These are phyloP conservation scores for Comarum palustre DNA, from an alignment of 306 rosid genomes.

Conservation along the genomic window DNA sequence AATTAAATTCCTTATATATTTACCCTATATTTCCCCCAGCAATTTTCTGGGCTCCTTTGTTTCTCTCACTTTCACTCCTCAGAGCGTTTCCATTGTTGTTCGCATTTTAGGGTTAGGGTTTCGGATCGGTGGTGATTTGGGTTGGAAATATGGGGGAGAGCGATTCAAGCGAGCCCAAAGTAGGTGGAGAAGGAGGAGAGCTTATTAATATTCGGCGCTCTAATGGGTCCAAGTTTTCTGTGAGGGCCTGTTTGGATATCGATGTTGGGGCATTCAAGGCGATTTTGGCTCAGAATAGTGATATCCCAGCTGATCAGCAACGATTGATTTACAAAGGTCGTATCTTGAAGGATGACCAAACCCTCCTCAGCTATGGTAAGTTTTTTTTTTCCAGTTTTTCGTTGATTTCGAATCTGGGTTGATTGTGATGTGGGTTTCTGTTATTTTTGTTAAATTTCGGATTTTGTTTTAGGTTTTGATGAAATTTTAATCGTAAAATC, in stretches of 20 bases:
- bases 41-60: conserved; percentile 2
- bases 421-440: conserved; percentile 9
- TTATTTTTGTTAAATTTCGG: neutral
- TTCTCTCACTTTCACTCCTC: neutral
- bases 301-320: conserved; percentile 48
- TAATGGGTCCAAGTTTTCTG: conserved; percentile 43
- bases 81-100: neutral
- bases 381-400: neutral
- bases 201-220: conserved; percentile 42
- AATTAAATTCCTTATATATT: neutral
- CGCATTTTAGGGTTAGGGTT: conserved; percentile 28
- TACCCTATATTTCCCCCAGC: neutral
- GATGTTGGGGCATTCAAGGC: conserved; percentile 38
- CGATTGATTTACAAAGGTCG: conserved; percentile 55
- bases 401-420: neutral
- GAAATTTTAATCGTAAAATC: neutral
- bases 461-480: neutral
- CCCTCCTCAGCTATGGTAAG: conserved; percentile 42
- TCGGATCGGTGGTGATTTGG: conserved; percentile 21
- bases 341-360: conserved; percentile 52
- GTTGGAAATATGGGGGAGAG: conserved; percentile 40
- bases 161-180: conserved; percentile 41
- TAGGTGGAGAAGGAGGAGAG: conserved; percentile 26
- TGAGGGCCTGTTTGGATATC: conserved; percentile 28
- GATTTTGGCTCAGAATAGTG: conserved; percentile 40